Evolutionary conservation across 305 asterid species (phyloP).

Genomic region (Solanum hybrid): DNA sequence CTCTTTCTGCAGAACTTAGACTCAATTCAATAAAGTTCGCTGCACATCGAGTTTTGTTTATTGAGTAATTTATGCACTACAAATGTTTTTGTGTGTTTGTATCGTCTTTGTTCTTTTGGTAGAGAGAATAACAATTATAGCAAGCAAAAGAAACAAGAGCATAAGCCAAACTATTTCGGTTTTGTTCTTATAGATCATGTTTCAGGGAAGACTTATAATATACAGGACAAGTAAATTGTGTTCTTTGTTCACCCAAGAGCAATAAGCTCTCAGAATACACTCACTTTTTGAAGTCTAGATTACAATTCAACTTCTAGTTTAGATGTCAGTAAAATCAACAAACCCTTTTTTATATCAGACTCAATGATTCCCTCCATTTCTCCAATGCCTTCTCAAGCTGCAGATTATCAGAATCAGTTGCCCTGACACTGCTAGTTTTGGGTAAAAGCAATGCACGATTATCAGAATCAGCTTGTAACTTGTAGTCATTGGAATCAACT

Average conservation of each 20-base stretch:
- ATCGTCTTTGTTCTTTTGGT: neutral
- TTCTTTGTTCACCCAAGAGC: neutral
- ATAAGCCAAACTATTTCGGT: neutral
- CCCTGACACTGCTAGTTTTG: neutral
- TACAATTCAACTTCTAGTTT: neutral
- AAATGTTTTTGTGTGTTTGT: neutral
- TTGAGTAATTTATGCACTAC: neutral
- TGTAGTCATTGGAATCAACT: neutral
- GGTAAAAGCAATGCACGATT: neutral
- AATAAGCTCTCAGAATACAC: neutral
- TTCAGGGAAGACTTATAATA: neutral
- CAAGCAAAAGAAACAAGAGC: neutral
- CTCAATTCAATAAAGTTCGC: neutral
- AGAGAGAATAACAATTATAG: neutral
- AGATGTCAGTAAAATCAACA: neutral
- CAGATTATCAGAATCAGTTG: neutral
- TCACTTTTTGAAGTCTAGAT: neutral
- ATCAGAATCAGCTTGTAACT: neutral
- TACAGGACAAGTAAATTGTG: neutral
- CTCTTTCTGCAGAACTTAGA: neutral
- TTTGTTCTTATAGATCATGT: neutral
- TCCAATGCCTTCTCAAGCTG: neutral
- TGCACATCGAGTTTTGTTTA: neutral
- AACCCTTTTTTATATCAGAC: neutral
- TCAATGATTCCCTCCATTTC: neutral